A percentile compares a stretch with the other conserved stretches of the same genome.
phyloP scores from a whole-genome alignment of 345 rosid species.

The Citrus unshiu region DNA sequence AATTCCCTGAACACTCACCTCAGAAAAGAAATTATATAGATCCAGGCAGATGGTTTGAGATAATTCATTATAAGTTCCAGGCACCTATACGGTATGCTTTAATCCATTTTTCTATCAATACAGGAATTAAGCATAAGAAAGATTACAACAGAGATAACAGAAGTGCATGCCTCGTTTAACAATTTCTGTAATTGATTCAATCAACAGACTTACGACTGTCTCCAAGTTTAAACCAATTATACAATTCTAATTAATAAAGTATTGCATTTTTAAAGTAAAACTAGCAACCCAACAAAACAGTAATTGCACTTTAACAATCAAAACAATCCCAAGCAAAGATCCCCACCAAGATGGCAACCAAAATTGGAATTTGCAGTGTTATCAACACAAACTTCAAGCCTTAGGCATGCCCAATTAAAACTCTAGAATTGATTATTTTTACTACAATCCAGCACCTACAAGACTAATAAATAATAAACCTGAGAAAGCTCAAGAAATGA shows the following conservation, averaged over 20 bases:
- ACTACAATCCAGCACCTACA: not conserved
- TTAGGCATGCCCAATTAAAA: not conserved
- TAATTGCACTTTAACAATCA: not conserved
- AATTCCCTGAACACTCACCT: not conserved
- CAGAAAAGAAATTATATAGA: not conserved
- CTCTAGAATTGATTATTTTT: not conserved
- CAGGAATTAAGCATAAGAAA: not conserved
- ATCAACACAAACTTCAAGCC: not conserved
- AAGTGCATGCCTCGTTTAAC: not conserved
- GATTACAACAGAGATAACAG: not conserved
- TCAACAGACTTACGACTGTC: not conserved
- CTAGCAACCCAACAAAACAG: not conserved
- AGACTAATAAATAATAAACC: slow-evolving; percentile 29
- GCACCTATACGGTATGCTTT: not conserved
- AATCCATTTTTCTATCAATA: not conserved
- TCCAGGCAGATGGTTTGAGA: not conserved
- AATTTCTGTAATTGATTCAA: not conserved
- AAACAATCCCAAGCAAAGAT: not conserved
- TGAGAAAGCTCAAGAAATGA: slow-evolving; percentile 94
- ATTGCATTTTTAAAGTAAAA: not conserved
- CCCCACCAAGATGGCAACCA: not conserved
- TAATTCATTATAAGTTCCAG: not conserved
- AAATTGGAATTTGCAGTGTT: not conserved
- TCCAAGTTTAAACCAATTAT: not conserved
- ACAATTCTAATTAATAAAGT: not conserved